Evolutionary conservation across 306 rosid species (phyloP).

Genomic region (Styphnolobium japonicum): DNA sequence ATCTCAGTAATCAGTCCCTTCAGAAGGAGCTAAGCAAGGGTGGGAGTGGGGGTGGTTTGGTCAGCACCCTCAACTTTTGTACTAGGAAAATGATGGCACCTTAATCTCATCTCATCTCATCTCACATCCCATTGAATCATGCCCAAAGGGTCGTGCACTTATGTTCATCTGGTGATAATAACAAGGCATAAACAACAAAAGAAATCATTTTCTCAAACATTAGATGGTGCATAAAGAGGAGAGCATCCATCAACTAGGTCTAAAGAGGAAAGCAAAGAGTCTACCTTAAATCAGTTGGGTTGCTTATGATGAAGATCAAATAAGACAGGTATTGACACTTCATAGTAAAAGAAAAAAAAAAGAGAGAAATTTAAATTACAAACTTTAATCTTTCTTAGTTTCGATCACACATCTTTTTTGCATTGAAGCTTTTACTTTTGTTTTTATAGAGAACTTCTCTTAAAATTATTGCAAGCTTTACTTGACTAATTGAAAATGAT

Average conservation of each 20-base stretch:
- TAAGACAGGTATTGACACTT: neutral
- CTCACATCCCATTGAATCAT: slow-evolving; percentile 22
- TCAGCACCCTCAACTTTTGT: slow-evolving; percentile 38
- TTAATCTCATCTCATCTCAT: slow-evolving; percentile 26
- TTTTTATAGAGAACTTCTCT: too few relatives aligned
- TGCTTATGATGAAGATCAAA: neutral
- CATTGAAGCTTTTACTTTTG: too few relatives aligned
- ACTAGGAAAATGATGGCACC: slow-evolving; percentile 36
- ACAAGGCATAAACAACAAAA: slow-evolving; percentile 7
- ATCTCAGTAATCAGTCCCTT: slow-evolving; percentile 19
- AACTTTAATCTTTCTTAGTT: too few relatives aligned
- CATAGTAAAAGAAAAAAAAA: too few relatives aligned
- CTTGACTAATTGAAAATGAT: too few relatives aligned
- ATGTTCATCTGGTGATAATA: slow-evolving; percentile 13
- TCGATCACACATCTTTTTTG: too few relatives aligned
- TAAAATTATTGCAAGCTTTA: too few relatives aligned
- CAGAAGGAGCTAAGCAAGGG: slow-evolving; percentile 11
- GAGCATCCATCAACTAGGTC: slow-evolving; percentile 9
- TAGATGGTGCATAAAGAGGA: slow-evolving; percentile 28
- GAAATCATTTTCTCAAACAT: slow-evolving; percentile 21
- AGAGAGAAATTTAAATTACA: too few relatives aligned
- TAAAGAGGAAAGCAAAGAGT: slow-evolving; percentile 3
- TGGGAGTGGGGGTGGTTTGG: slow-evolving; percentile 25
- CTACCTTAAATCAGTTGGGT: neutral
- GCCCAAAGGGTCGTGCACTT: slow-evolving; percentile 18